These are phyloP conservation scores for Suhomyces yuchorum DNA, from an alignment of 1,139 yeast species.

Conservation along the genomic window DNA sequence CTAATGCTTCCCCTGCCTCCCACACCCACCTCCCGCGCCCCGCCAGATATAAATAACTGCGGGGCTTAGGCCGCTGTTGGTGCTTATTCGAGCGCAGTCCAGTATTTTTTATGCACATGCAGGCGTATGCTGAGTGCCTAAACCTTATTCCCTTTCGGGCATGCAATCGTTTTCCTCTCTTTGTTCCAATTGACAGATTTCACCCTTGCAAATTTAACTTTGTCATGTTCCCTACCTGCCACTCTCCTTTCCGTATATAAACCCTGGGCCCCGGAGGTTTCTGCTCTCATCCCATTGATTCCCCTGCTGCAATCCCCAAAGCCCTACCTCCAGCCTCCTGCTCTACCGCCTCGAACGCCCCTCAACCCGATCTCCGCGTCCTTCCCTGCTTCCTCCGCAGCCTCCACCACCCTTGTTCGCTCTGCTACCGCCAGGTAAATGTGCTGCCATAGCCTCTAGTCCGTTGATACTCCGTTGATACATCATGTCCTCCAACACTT, in stretches of 20 bases:
- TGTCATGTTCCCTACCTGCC: neutral
- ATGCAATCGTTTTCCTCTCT: constrained; percentile 3
- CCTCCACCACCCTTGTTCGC: neutral
- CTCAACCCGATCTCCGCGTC: neutral
- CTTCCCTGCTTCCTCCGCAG: neutral
- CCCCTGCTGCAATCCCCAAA: neutral
- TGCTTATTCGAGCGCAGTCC: neutral
- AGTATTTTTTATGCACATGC: constrained; percentile 5
- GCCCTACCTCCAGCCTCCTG: neutral
- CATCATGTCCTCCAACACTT: constrained; percentile 14
- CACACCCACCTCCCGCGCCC: neutral
- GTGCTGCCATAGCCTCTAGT: neutral
- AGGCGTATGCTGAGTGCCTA: constrained; percentile 3
- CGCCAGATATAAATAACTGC: constrained; percentile 3
- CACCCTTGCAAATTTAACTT: constrained; percentile 4
- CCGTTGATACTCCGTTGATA: neutral
- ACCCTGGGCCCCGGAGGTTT: constrained; percentile 1
- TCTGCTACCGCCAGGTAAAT: neutral
- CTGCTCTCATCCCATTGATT: neutral
- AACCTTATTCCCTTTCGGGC: neutral
- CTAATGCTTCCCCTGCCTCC: neutral
- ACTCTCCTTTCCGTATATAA: neutral
- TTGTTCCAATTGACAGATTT: constrained; percentile 13
- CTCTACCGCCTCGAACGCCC: neutral
- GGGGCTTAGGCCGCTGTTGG: constrained; percentile 4